phyloP scores from a whole-genome alignment of 1,284 basidiomycete species.

The Cryptococcus amylolentus region DNA sequence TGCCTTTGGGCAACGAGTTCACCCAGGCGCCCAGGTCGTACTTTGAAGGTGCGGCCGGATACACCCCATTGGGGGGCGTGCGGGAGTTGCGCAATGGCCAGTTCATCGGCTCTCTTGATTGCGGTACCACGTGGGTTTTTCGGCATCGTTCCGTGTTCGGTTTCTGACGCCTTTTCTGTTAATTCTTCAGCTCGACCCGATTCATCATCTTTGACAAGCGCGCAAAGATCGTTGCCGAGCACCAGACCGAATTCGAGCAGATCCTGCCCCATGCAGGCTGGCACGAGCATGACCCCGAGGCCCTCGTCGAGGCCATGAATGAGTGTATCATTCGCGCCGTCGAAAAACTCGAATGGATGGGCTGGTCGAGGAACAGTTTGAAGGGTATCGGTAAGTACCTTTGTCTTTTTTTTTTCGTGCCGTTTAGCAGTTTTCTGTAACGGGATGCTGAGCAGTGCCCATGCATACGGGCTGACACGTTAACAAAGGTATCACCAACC shows the following conservation, averaged over 20 bases:
- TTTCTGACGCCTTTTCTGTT: neutral
- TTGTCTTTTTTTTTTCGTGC: neutral
- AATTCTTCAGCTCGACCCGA: slow-evolving; percentile 68
- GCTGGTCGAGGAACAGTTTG: slow-evolving; percentile 71
- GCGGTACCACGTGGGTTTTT: slow-evolving; percentile 77
- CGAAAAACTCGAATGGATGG: slow-evolving; percentile 66
- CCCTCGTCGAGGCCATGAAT: slow-evolving; percentile 75
- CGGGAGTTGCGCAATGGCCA: slow-evolving; percentile 50
- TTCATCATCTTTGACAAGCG: slow-evolving; percentile 91
- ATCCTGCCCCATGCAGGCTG: slow-evolving; percentile 88
- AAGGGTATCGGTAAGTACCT: slow-evolving; percentile 77
- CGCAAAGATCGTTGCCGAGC: slow-evolving; percentile 80
- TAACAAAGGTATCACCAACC: slow-evolving; percentile 83
- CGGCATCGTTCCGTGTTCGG: neutral
- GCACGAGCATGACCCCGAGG: slow-evolving; percentile 91
- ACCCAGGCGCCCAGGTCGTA: slow-evolving; percentile 19
- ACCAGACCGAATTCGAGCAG: slow-evolving; percentile 87
- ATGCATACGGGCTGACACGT: neutral
- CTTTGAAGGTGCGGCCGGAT: slow-evolving; percentile 21
- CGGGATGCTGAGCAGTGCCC: neutral
- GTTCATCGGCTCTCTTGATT: slow-evolving; percentile 85
- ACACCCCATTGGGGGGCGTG: slow-evolving; percentile 23
- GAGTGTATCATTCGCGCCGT: slow-evolving; percentile 73
- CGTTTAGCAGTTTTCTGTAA: neutral
- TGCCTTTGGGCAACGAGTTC: slow-evolving; percentile 40